Conservation (phyloP, 164 flowering plant species). For the Brasenia schreberi region DNA sequence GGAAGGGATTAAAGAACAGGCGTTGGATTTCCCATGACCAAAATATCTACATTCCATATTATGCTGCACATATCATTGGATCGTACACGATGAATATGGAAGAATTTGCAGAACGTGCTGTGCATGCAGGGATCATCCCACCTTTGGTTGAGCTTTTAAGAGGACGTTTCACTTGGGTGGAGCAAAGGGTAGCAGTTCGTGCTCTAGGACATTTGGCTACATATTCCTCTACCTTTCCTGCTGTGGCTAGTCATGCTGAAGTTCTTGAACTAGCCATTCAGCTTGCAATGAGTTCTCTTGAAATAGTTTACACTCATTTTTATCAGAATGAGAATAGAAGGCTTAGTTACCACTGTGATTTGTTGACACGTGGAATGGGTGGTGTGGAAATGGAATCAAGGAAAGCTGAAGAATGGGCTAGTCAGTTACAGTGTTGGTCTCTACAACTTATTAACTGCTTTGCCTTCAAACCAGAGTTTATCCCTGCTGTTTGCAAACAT, state of each 20-base stretch:
- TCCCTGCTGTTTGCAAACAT: conserved; percentile 78
- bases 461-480: conserved; percentile 92
- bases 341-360: conserved; percentile 83
- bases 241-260: conserved; percentile 83
- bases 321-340: conserved; percentile 77
- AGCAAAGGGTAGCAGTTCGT: conserved; percentile 92
- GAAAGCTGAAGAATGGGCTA: conserved; percentile 99
- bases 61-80: conserved; percentile 97
- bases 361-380: conserved; percentile 99
- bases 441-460: conserved; percentile 98
- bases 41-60: conserved; percentile 92
- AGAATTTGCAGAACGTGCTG: conserved; percentile 88
- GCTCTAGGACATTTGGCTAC: conserved; percentile 97
- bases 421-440: conserved; percentile 98
- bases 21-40: conserved; percentile 97
- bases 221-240: conserved; percentile 68
- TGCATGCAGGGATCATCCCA: conserved; percentile 83
- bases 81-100: conserved; percentile 99
- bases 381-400: conserved; percentile 99
- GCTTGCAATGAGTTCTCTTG: conserved; percentile 78
- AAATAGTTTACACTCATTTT: conserved; percentile 91
- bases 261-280: conserved; percentile 86
- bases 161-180: conserved; percentile 99
- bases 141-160: conserved; percentile 87
- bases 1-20: conserved; percentile 89